Percentiles rank a stretch among this genome's conserved stretches.
These are phyloP conservation scores for Artomyces pyxidatus DNA, from an alignment of 768 basidiomycete genomes.

Conservation along the genomic window DNA sequence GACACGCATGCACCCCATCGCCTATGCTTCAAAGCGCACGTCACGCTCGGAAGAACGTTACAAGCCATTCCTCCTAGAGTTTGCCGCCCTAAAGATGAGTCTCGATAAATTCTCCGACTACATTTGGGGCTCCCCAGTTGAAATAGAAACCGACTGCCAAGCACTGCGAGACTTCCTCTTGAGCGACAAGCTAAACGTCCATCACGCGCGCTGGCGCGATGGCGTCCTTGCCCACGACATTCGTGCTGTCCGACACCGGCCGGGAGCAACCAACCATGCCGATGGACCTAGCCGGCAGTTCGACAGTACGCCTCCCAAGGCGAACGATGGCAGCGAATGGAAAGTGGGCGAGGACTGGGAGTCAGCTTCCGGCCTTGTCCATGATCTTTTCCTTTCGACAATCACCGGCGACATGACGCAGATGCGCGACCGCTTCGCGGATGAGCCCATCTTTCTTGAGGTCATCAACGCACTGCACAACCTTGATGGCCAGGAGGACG, in stretches of 20 bases:
- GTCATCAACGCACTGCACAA: conserved; percentile 5
- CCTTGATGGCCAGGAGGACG: background rate
- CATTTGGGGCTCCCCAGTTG: conserved; percentile 20
- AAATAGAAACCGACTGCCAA: conserved; percentile 30
- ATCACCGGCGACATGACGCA: background rate
- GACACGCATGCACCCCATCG: conserved; percentile 22
- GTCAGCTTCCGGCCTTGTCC: conserved; percentile 6
- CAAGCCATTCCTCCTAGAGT: conserved; percentile 27
- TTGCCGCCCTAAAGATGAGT: conserved; percentile 28
- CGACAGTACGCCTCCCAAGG: background rate
- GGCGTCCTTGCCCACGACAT: conserved; percentile 23
- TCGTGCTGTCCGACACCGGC: conserved; percentile 15
- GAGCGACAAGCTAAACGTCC: conserved; percentile 21
- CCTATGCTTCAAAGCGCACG: conserved; percentile 28
- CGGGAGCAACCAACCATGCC: conserved; percentile 19
- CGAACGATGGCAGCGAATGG: conserved; percentile 17
- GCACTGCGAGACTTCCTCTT: conserved; percentile 25
- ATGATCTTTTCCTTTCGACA: conserved; percentile 9
- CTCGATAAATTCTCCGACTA: conserved; percentile 16
- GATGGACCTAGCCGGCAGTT: conserved; percentile 21
- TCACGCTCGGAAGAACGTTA: conserved; percentile 25
- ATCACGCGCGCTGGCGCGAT: conserved; percentile 29
- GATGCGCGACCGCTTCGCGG: background rate
- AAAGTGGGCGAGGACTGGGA: conserved; percentile 24
- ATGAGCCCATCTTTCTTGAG: conserved; percentile 7